Conservation (phyloP, 345 rosid species). For the Syzygium aromaticum region DNA sequence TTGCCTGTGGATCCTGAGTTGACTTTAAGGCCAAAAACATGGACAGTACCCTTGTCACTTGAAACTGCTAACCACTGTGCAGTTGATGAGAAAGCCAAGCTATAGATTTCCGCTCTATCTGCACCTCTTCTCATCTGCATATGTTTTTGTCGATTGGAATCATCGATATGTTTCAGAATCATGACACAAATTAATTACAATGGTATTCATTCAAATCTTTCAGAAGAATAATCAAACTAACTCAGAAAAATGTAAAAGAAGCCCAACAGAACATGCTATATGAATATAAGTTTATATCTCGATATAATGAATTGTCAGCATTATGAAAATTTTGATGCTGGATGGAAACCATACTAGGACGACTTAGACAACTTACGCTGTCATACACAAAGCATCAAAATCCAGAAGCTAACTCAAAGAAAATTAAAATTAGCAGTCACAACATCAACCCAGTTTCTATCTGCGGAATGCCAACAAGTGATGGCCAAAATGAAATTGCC, state of each 20-base stretch:
- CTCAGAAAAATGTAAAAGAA: neutral
- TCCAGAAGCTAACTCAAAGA: neutral
- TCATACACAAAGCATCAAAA: neutral
- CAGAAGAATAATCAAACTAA: neutral
- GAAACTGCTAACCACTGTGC: constrained; percentile 94
- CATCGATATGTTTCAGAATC: neutral
- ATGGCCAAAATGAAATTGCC: neutral
- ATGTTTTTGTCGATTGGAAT: neutral
- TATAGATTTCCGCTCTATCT: constrained; percentile 94
- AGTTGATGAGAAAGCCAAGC: constrained; percentile 87
- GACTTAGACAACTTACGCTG: neutral
- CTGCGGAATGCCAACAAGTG: neutral
- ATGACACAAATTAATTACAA: neutral
- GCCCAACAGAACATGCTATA: neutral
- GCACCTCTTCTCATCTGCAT: constrained; percentile 92
- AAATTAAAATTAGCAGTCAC: neutral
- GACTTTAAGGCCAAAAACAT: constrained; percentile 83
- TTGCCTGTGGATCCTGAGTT: constrained; percentile 42
- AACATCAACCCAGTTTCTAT: neutral
- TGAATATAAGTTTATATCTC: neutral
- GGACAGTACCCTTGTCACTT: constrained; percentile 97
- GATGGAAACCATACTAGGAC: neutral
- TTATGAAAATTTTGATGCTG: neutral
- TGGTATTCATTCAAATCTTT: neutral
- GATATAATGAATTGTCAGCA: neutral